Evolutionary conservation across 352 stramenopile species (phyloP).

Genomic region (Globisporangium iwayamae): DNA sequence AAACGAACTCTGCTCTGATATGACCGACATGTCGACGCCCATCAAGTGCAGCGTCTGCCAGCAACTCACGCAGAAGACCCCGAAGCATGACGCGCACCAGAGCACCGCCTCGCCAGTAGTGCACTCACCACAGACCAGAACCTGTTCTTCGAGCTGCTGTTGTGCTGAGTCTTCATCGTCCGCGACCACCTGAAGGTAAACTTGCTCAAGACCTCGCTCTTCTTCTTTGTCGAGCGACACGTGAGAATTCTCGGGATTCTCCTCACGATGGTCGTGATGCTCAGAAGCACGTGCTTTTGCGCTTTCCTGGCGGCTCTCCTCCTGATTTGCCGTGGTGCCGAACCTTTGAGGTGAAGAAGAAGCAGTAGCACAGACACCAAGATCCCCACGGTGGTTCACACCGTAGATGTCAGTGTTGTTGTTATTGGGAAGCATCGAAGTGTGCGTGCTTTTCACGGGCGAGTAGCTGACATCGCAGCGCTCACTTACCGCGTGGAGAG

Average conservation of each 20-base stretch:
- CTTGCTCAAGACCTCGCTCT: not conserved
- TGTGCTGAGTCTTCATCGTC: not conserved
- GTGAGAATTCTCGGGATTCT: no score
- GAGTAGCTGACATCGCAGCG: not conserved
- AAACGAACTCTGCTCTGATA: slow-evolving; percentile 7
- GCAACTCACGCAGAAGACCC: slow-evolving; percentile 46
- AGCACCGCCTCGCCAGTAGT: slow-evolving; percentile 29
- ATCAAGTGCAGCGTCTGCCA: slow-evolving; percentile 49
- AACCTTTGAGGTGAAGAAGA: slow-evolving; percentile 1
- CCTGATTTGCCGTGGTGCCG: not conserved
- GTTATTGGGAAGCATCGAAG: not conserved
- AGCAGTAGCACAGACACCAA: no score
- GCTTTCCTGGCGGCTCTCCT: slow-evolving; percentile 1
- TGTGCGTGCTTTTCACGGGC: not conserved
- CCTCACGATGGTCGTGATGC: not conserved
- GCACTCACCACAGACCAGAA: slow-evolving; percentile 48
- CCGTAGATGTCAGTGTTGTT: slow-evolving; percentile 11
- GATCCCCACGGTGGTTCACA: not conserved
- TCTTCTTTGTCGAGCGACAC: not conserved
- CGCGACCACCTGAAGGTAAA: no score
- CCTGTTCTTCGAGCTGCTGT: slow-evolving; percentile 16
- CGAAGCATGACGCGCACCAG: slow-evolving; percentile 65
- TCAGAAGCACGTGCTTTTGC: slow-evolving; percentile 4
- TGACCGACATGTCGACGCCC: slow-evolving; percentile 32
- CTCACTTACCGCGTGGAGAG: slow-evolving; percentile 20